Conservation (phyloP, 139 green algal genomes). For the Medakamo hakoo region DNA sequence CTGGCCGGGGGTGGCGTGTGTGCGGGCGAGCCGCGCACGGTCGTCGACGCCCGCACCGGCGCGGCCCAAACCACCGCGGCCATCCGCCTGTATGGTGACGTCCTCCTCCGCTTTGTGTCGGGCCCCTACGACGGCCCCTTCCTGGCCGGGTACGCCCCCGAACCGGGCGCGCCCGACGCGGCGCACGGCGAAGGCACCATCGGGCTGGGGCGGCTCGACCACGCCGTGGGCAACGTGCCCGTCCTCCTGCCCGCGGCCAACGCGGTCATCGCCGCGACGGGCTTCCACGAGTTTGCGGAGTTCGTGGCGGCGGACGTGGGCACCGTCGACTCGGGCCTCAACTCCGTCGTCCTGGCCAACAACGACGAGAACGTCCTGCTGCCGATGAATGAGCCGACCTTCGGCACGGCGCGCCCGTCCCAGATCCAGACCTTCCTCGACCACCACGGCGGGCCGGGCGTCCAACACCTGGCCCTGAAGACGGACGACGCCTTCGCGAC, state of each 20-base stretch:
- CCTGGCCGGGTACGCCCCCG: slow-evolving; percentile 55
- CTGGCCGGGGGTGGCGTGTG: slow-evolving; percentile 47
- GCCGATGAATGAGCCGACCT: slow-evolving; percentile 93
- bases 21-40: slow-evolving; percentile 34
- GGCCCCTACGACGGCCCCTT: slow-evolving; percentile 46
- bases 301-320: slow-evolving; percentile 93
- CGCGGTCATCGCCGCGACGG: slow-evolving; percentile 25
- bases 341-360: slow-evolving; percentile 77
- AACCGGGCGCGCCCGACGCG: slow-evolving; percentile 18
- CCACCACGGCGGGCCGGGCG: slow-evolving; percentile 86
- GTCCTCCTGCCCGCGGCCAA: slow-evolving; percentile 28
- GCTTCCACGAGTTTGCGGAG: slow-evolving; percentile 95
- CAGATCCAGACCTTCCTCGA: slow-evolving; percentile 92
- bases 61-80: slow-evolving; percentile 38
- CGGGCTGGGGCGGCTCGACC: slow-evolving; percentile 65
- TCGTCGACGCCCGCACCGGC: slow-evolving; percentile 22
- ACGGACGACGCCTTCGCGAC: slow-evolving; percentile 87
- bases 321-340: slow-evolving; percentile 80
- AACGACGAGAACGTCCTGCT: slow-evolving; percentile 93
- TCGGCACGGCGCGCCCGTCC: slow-evolving; percentile 51
- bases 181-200: slow-evolving; percentile 34
- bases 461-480: slow-evolving; percentile 97
- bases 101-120: slow-evolving; percentile 67
- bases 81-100: slow-evolving; percentile 86
- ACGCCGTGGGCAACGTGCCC: slow-evolving; percentile 88